Conservation (phyloP, 2,329 filamentous ascomycete genomes). For the Colletotrichum sp. region DNA sequence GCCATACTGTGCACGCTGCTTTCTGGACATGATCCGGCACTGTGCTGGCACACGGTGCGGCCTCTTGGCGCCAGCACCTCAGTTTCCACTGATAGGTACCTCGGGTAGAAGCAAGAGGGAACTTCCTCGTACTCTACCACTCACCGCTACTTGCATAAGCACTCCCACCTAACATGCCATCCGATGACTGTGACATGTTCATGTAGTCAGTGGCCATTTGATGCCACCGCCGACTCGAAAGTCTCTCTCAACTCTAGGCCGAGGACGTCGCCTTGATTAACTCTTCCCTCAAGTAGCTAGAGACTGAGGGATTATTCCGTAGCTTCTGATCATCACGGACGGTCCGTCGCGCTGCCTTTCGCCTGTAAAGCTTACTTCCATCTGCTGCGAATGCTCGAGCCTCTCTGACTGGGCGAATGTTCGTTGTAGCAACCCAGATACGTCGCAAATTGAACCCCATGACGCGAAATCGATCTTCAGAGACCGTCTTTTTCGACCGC, state of each 20-base stretch:
- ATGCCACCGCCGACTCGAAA: background rate
- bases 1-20: background rate
- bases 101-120: background rate
- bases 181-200: background rate
- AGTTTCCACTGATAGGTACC: background rate
- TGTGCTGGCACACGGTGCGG: background rate
- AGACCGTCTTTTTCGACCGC: background rate
- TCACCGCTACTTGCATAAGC: slow-evolving; percentile 13
- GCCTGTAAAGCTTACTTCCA: background rate
- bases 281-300: background rate
- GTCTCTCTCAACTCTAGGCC: background rate
- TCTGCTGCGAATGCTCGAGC: background rate
- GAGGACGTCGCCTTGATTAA: background rate
- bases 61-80: background rate
- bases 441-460: background rate
- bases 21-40: background rate
- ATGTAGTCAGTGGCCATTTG: background rate
- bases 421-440: background rate
- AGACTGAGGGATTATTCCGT: background rate
- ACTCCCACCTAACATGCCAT: slow-evolving; percentile 2
- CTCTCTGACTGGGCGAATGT: background rate
- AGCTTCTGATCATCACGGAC: background rate
- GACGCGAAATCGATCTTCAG: background rate
- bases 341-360: background rate
- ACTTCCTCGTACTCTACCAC: background rate